Evolutionary conservation across 2,329 filamentous ascomycete species (phyloP), one percentile per base, ranked within the genome.

Genomic region (Epichloe brachyelytri): DNA sequence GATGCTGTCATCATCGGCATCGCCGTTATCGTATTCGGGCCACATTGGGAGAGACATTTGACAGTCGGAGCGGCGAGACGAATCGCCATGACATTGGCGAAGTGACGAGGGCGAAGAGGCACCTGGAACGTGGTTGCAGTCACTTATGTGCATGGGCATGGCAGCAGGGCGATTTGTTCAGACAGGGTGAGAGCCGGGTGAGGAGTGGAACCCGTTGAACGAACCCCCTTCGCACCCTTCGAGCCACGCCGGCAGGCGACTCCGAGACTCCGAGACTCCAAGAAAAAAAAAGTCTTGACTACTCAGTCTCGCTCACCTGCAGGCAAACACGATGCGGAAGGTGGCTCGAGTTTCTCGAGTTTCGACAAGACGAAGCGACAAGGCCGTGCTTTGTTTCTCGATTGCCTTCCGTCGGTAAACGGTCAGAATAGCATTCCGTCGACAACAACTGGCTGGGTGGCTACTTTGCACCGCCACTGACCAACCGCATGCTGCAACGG

Each of bases 1-100:
- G 48, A 62, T 64, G 40, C 50, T 54, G 34, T 58, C 54, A 46
- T 58, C 58, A 46, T 59, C 60, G 53, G 34, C 52, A 33, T 50
- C 50, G 49, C 50, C 33, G 49, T 17, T 45, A 14, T 51, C 49
- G 52, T 38, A 43, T n/a, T 45, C 44, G 36, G 43, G 52, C 47
- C 44, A 22, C 8, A 12, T 46, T 30, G 40, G 43, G 20, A 50
- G 49, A 55, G 53, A 55, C 49, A 53, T 56, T 46, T 45, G 48
- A 20, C 45, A 50, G 46, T 40, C 49, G 36, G 40, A 40, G 37
- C 4, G 36, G 39, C 47, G 43, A 49, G 33, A 37, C 46, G 41
- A 47, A 51, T 46, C 40, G 52, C 49, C 52, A 48, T 49, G 52
- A 33, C 46, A 53, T 45, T 45, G 45, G 36, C 52, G 36, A 34